Evolutionary conservation across 371 early-diverging fungal genomes (phyloP), one percentile per base, ranked within the genome.

Genomic region (Dichotomocladium elegans): DNA sequence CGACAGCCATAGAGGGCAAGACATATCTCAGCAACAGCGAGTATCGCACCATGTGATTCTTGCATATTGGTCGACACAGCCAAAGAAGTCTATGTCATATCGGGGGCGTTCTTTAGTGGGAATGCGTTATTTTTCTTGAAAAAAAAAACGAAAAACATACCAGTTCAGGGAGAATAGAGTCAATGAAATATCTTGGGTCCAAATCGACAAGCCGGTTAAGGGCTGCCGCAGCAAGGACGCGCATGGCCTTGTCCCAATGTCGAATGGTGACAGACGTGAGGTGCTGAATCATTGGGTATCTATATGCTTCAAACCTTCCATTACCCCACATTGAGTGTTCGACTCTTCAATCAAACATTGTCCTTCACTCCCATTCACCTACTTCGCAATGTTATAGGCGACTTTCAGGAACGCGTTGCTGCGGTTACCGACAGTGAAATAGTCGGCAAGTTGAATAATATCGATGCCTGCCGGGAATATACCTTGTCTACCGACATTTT

Each of bases 391-490:
- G 19, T 76, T 70, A 4, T 74, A 60, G 2, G 83, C 82, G 4
- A 91, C 83, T 4, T 76, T 74, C 40, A 89, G 57, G 53, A 81
- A 94, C 0, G 92, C 80, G 49, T 79, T 83, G 55, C 61, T 80
- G 34, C 90, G 77, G 57, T 91, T 94, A 34, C 98, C 95, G 0
- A 98, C 79, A 0, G 89, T 74, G 61, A 93, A 95, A 64, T 91
- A 98, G 60, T 98, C 97, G 0, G 93, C 94, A 15, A 82, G 65
- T 33, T 90, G 90, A 33, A 98, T 81, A 42, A 97, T 85, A 1
- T 90, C 85, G 41, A 98, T 94, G 0, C 98, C 98, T 62, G 91
- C 82, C n/a, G 96, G 93, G 49, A 96, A 93, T 33, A 88, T 75
- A n/a, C 85, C 84, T 73, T 90, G 83, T 56, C 99, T 76, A 7